Evolutionary conservation across 257 asterid species (phyloP), one percentile per base, ranked within the genome.

Genomic region (Nicotiana tabacum): DNA sequence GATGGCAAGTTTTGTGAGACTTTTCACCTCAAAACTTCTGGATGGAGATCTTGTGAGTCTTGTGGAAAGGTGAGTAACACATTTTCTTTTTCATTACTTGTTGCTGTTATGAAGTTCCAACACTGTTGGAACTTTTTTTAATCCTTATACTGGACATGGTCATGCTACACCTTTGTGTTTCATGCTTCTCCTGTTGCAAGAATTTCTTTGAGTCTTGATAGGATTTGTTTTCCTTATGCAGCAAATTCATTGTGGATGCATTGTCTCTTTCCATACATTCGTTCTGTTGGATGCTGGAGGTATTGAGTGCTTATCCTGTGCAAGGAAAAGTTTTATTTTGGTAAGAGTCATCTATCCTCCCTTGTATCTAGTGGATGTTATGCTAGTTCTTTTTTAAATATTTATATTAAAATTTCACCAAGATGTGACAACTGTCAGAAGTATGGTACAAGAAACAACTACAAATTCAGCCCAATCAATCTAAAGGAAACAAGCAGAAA

Each of bases 271-370:
- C 93, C 99, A 96, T 90, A 93, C 90, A 96, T 96, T 94, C 70
- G 98, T 96, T 77, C 91, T 96, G 39, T 90, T 96, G 95, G 99
- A 96, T 91, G 98, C 98, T 43, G 99, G 99, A 82, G 99, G 99
- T 56, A 96, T 96, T 85, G 98, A 96, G 86, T 96, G 99, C 92
- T 83, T 94, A 79, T 85, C 98, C 46, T 96, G 99, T 86, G 95
- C 99, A 16, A 93, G 89, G 87, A 96, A 90, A 87, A 93, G 98
- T 85, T 96, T 91, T 89, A 91, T 94, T 83, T 86, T 93, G 98
- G 99, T 96, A 91, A 84, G 91, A 77, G 12, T 78, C 9, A 35
- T 83, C 81, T 69, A 46, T 30, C 64, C 80, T 66, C 32, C 69
- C 69, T 32, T 43, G 78, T 64, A 57, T 76, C 77, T 9, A 12